Base-by-base conservation (phyloP, 306 rosid genomes). In the Ziziphus jujuba region DNA sequence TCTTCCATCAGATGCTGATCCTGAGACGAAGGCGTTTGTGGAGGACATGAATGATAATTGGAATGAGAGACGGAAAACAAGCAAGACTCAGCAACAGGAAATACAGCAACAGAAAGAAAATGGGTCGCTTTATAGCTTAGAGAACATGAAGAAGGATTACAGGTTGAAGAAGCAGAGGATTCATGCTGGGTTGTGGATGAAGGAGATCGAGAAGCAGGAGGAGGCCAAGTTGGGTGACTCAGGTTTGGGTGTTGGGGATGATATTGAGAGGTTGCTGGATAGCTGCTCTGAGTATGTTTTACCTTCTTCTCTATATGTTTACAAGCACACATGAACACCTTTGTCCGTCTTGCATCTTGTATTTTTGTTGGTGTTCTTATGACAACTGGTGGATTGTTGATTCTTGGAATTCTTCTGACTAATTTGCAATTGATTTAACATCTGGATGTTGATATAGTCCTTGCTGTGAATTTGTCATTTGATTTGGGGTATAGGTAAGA, bases 21-120 rank as follows among this genome's bases (percentile, higher is more conserved):
- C 80, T 0, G 98, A 93, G 71, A 84, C 96, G 50, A 88, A 82
- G 78, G 97, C 90, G 45, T 93, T 93, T 34, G 89, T 90, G 43
- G 97, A 84, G 80, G 97, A 93, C 34, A 93, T 93, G 98, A 85
- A 80, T 33, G 92, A 84, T 78, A 90, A 93, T 52, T 93, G 97
- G 97, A 52, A 82, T 33, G 85, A 86, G 45, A 82, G 97, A 76
- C 61, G 87, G 9, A 88, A 77, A 52, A 84, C 87, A 31, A 66
- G 76, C n/a, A 74, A 81, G 77, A 77, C 58, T 15, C 71, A 62
- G 57, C 36, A 20, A 77, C 75, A 72, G 55, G 80, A 72, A 44
- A 15, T 11, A 12, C 69, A 70, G 48, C 50, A 68, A 36, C 68
- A 67, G 8, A 63, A 72, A 25, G 79, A 43, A 21, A 61, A 63